These are phyloP conservation scores for Taxillus chinensis DNA, from an alignment of 164 flowering plant genomes.

Conservation along the genomic window DNA sequence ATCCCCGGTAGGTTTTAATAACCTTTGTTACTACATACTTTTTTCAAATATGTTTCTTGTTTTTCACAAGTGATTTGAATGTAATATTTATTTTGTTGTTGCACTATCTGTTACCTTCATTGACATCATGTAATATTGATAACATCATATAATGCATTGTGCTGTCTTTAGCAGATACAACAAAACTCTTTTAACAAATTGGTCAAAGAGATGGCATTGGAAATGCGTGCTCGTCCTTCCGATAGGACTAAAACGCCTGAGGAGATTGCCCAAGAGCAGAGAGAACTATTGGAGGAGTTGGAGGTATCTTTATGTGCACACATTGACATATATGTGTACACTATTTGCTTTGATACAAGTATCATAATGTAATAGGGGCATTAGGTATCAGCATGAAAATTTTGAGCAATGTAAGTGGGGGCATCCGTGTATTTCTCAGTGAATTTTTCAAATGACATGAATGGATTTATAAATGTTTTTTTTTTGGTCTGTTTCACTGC, in stretches of 20 bases:
- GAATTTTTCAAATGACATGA: background rate
- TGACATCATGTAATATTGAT: background rate
- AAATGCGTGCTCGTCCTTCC: constrained; percentile 79
- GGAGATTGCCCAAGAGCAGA: constrained; percentile 89
- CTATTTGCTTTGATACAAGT: background rate
- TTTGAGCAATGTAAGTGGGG: background rate
- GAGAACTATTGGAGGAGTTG: constrained; percentile 61
- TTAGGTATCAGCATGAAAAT: background rate
- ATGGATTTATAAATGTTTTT: background rate
- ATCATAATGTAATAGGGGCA: background rate
- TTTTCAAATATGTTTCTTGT: constrained; percentile 12
- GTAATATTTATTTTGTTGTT: background rate
- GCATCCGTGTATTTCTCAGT: background rate
- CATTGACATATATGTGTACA: background rate
- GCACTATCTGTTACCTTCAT: background rate
- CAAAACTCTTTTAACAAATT: constrained; percentile 71
- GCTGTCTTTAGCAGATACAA: constrained; percentile 35
- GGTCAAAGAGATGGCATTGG: constrained; percentile 57
- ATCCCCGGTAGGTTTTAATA: no score
- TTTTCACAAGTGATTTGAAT: background rate
- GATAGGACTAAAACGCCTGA: constrained; percentile 85
- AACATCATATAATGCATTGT: background rate
- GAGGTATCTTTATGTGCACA: constrained; percentile 45
- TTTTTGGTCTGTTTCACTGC: no score
- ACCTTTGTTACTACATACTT: no score